Conservation (phyloP, 495 filamentous ascomycete species). For the Penicillium arizonense region DNA sequence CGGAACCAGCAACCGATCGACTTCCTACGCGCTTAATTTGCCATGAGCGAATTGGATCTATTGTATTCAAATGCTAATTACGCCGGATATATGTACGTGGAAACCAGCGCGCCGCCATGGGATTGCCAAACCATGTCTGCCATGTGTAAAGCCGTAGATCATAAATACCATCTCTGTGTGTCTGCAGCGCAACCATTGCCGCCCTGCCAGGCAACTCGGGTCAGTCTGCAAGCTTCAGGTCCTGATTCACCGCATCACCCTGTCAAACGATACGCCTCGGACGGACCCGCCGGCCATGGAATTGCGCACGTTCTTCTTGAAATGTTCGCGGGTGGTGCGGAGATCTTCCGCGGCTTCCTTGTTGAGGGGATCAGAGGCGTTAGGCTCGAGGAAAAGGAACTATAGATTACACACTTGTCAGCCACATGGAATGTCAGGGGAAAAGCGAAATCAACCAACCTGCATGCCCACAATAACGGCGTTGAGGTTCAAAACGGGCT, state of each 20-base stretch:
- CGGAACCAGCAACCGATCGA: background rate
- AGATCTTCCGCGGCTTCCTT: slow-evolving; percentile 97
- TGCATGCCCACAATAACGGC: slow-evolving; percentile 95
- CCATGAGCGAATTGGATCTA: slow-evolving; percentile 13
- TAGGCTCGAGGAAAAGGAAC: slow-evolving; percentile 97
- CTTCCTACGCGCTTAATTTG: background rate
- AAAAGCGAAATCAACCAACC: slow-evolving; percentile 41
- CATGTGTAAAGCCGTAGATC: slow-evolving; percentile 17
- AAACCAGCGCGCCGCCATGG: slow-evolving; percentile 10
- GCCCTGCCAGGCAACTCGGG: no score
- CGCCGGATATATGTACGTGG: slow-evolving; percentile 27
- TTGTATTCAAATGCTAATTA: slow-evolving; percentile 29
- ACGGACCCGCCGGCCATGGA: slow-evolving; percentile 84
- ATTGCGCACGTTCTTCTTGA: slow-evolving; percentile 84
- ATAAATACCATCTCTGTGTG: slow-evolving; percentile 11
- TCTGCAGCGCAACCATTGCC: background rate
- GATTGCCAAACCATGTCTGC: background rate
- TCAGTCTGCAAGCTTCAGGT: background rate
- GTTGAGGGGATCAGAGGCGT: slow-evolving; percentile 94
- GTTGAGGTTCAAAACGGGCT: slow-evolving; percentile 94
- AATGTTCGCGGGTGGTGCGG: slow-evolving; percentile 74
- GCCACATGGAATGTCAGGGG: background rate
- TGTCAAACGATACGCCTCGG: slow-evolving; percentile 68
- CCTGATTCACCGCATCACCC: slow-evolving; percentile 53
- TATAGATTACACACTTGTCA: slow-evolving; percentile 29